Base-by-base conservation (phyloP, 1,139 yeast species). In the Geotrichum histeridarum region DNA sequence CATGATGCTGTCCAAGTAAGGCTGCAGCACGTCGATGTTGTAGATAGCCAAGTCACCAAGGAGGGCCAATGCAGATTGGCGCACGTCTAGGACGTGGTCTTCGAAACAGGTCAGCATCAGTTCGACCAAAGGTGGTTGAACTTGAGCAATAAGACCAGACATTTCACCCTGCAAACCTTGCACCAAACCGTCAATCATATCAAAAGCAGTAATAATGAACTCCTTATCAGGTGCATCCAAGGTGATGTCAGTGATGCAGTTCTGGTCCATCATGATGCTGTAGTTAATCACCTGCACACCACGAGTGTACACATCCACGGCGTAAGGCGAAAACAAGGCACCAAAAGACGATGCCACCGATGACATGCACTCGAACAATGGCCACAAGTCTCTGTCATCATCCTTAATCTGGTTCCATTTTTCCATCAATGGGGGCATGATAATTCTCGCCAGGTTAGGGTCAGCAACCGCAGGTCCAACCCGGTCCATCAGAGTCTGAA, bases 51-150 rank as follows among this genome's bases (percentile, higher is more conserved):
- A 78, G 68, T 93, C 99, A 42, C 99, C 99, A 30, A 93, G 69
- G 48, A 93, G 73, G 0, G 98, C 98, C 72, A 84, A 90, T 0
- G 95, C 89, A 55, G 91, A 83, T 71, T 93, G 99, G 61, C 98
- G 80, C 22, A 94, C 97, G 67, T 93, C 98, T 60, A 82, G 83
- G 36, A 78, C 79, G 22, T 81, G 79, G 67, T 90, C 96, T 59
- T 84, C 86, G 61, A 90, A 77, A 67, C 96, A 86, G 51, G 81
- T 76, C 45, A 86, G 66, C 56, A 93, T 67, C 57, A 91, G 72
- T 44, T 80, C 83, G 74, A 87, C 77, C 57, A 91, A 67, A 27
- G 85, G 77, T 2, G 73, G 71, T 33, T 62, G 61, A 36, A 61
- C 51, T 44, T 58, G 61, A 14, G 54, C 41, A 51, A 89, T 76